A percentile compares a stretch with the other conserved stretches of the same genome.
phyloP scores from a whole-genome alignment of 441 rosid species.

The Adansonia rubrostipa region DNA sequence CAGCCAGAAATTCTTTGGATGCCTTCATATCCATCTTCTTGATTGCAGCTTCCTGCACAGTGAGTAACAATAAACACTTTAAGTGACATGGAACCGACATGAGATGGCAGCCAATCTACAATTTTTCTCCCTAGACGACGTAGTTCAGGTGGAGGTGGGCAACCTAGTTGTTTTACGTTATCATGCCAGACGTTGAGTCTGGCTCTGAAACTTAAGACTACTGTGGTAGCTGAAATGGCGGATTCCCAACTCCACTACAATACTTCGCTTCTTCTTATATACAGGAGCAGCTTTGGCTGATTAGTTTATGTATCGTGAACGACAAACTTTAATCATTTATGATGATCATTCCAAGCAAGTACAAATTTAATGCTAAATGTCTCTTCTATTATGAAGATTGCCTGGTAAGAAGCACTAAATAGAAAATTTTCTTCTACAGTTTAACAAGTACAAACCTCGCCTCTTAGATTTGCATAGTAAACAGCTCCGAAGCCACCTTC shows the following conservation, averaged over 20 bases:
- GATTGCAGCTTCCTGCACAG: constrained; percentile 90
- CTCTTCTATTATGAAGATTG: neutral
- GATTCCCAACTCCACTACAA: too few relatives aligned
- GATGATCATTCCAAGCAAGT: neutral
- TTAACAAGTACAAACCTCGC: constrained; percentile 57
- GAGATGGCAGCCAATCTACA: constrained; percentile 5
- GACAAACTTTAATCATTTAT: neutral
- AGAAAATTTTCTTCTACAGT: neutral
- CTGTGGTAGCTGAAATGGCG: too few relatives aligned
- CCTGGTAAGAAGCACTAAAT: neutral
- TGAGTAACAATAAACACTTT: neutral
- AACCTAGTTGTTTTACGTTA: neutral
- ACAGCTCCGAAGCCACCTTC: constrained; percentile 93
- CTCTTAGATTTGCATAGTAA: constrained; percentile 88
- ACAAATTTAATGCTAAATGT: neutral
- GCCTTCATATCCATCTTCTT: constrained; percentile 99
- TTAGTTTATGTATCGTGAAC: neutral
- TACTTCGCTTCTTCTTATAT: too few relatives aligned
- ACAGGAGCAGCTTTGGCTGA: too few relatives aligned
- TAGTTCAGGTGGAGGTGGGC: too few relatives aligned
- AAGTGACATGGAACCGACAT: constrained; percentile 21
- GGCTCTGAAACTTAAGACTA: too few relatives aligned
- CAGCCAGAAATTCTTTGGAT: constrained; percentile 90
- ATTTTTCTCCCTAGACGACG: neutral
- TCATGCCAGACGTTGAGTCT: too few relatives aligned